Evolutionary conservation across 345 rosid genomes (phyloP).

Genomic region (Diplotaxis tenuifolia): DNA sequence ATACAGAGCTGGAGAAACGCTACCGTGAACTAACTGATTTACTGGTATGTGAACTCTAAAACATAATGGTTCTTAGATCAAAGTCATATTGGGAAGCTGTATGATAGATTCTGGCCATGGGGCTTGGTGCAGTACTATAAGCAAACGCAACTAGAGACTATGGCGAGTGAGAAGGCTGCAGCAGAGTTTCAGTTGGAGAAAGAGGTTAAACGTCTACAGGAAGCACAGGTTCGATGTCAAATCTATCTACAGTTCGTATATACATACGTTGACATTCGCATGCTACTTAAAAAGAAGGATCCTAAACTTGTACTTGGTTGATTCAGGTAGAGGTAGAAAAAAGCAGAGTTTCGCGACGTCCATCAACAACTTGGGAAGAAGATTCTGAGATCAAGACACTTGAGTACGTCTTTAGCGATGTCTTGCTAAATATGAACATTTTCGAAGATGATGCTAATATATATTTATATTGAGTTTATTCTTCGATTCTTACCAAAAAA

Average conservation of each 20-base stretch:
- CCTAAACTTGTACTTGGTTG: conserved; percentile 3
- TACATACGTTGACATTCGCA: conserved; percentile 4
- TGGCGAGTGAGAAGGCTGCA: conserved; percentile 98
- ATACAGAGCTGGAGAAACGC: conserved; percentile 94
- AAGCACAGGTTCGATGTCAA: conserved; percentile 63
- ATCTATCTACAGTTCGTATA: conserved; percentile 18
- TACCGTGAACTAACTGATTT: conserved; percentile 97
- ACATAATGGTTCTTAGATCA: conserved; percentile 5
- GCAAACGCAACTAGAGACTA: conserved; percentile 97
- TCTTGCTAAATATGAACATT: background rate
- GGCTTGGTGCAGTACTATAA: conserved; percentile 71
- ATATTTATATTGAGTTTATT: conserved; percentile 49
- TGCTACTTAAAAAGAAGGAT: conserved; percentile 8
- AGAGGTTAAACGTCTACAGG: conserved; percentile 81
- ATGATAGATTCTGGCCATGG: conserved; percentile 15
- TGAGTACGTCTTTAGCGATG: conserved; percentile 53
- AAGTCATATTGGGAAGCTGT: background rate
- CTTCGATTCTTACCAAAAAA: background rate
- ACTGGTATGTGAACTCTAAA: conserved; percentile 55
- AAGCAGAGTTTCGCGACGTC: conserved; percentile 68
- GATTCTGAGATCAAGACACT: conserved; percentile 89
- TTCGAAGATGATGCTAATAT: conserved; percentile 59
- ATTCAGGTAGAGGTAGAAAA: conserved; percentile 85
- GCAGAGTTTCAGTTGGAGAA: conserved; percentile 98
- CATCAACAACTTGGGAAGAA: conserved; percentile 89